phyloP scores from a whole-genome alignment of 2,329 filamentous ascomycete species.

The Cercospora zeina region DNA sequence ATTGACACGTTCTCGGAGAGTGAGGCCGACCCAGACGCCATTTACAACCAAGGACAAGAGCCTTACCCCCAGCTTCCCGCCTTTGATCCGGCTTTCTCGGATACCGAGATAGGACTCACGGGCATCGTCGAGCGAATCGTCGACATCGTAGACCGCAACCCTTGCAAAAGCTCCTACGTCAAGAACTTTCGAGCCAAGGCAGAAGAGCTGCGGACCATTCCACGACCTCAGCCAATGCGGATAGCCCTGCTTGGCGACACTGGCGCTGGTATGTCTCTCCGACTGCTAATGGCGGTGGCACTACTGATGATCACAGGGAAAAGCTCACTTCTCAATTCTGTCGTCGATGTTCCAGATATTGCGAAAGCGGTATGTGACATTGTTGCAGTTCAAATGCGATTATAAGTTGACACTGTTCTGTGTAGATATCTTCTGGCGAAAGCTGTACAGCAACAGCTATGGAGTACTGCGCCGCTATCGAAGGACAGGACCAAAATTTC shows the following conservation, averaged over 20 bases:
- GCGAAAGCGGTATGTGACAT: conserved; percentile 20
- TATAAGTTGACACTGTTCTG: too few species aligned
- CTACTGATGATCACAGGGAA: conserved; percentile 23
- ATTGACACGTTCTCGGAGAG: neutral
- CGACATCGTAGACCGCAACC: conserved; percentile 2
- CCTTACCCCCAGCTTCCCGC: conserved; percentile 10
- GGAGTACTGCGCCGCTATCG: conserved; percentile 18
- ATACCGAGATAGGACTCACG: conserved; percentile 7
- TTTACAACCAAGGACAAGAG: conserved; percentile 15
- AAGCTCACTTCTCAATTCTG: conserved; percentile 32
- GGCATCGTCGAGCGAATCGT: conserved; percentile 6
- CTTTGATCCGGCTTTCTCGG: conserved; percentile 18
- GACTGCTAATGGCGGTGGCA: neutral
- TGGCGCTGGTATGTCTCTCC: neutral
- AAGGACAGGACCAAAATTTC: conserved; percentile 22
- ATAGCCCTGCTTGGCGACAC: conserved; percentile 29
- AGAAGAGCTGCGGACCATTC: neutral
- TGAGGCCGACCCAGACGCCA: neutral
- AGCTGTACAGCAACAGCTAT: conserved; percentile 28
- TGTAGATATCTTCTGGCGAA: conserved; percentile 15
- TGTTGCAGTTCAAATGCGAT: too few species aligned
- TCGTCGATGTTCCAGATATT: conserved; percentile 27
- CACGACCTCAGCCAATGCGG: conserved; percentile 3
- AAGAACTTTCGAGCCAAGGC: neutral
- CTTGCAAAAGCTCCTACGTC: conserved; percentile 1